These are phyloP conservation scores for Naegleria gruberi DNA, from an alignment of 208 protist species.

Conservation along the genomic window DNA sequence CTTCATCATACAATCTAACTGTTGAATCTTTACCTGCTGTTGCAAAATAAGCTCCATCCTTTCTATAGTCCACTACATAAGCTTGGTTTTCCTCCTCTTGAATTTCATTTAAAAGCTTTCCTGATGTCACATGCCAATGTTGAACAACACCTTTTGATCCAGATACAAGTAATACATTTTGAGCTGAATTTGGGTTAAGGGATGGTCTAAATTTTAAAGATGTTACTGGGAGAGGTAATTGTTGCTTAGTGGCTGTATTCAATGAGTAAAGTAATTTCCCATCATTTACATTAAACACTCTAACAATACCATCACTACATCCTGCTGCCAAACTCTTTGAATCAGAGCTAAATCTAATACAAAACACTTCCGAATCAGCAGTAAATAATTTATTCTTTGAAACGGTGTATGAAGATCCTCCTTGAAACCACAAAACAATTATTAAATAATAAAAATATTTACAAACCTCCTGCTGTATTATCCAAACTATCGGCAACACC, in stretches of 20 bases:
- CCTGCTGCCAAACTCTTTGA: not conserved
- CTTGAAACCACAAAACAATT: too few relatives aligned
- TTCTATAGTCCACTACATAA: slow-evolving; percentile 52
- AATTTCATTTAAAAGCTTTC: not conserved
- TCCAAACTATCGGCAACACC: too few relatives aligned
- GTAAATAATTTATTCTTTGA: not conserved
- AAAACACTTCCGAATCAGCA: not conserved
- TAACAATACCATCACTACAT: not conserved
- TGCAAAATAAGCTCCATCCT: slow-evolving; percentile 47
- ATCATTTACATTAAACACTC: not conserved
- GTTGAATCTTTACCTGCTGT: slow-evolving; percentile 68
- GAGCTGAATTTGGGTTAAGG: too few relatives aligned
- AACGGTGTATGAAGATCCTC: not conserved
- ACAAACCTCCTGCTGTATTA: too few relatives aligned
- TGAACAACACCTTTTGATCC: slow-evolving; percentile 9
- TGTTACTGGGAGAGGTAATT: not conserved
- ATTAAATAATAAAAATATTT: too few relatives aligned
- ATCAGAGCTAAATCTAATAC: not conserved
- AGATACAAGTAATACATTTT: not conserved
- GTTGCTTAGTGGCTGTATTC: not conserved
- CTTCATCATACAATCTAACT: slow-evolving; percentile 61
- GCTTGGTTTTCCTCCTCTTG: slow-evolving; percentile 61
- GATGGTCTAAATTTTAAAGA: not conserved
- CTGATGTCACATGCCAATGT: slow-evolving; percentile 10
- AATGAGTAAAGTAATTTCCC: not conserved